Evolutionary conservation across 164 flowering plant genomes (phyloP).

Genomic region (Chimonanthus salicifolius): DNA sequence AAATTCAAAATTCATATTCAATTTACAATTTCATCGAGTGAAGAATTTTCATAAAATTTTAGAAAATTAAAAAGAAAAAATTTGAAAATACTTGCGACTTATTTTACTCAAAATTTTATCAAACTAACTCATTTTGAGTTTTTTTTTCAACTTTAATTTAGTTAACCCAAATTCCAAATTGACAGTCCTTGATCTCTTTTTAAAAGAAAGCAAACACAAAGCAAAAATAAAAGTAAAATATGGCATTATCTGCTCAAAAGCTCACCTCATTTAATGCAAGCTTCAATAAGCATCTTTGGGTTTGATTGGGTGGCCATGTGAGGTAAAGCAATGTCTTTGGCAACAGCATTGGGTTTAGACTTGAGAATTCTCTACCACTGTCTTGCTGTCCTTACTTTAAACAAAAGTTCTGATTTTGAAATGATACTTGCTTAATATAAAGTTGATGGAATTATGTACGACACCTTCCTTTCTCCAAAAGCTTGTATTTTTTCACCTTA

Average conservation of each 20-base stretch:
- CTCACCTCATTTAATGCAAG: constrained; percentile 49
- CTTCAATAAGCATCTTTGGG: constrained; percentile 53
- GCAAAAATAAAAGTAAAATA: constrained; percentile 48
- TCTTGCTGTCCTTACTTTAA: constrained; percentile 25
- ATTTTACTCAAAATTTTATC: too few relatives aligned
- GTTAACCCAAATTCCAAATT: too few relatives aligned
- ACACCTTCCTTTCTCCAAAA: constrained; percentile 55
- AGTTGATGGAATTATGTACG: constrained; percentile 71
- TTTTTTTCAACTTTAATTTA: too few relatives aligned
- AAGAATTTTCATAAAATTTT: too few relatives aligned
- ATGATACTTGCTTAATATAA: constrained; percentile 69
- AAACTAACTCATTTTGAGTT: too few relatives aligned
- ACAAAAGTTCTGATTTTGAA: constrained; percentile 68
- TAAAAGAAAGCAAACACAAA: constrained; percentile 26
- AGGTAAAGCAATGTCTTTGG: constrained; percentile 26
- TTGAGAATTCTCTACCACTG: background rate
- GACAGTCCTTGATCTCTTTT: too few relatives aligned
- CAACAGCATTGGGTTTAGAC: background rate
- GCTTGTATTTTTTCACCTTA: constrained; percentile 17
- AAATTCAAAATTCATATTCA: too few relatives aligned
- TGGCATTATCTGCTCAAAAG: constrained; percentile 91
- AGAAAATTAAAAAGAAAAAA: too few relatives aligned
- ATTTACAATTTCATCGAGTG: too few relatives aligned
- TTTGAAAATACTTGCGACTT: too few relatives aligned
- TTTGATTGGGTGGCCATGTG: constrained; percentile 65